These are phyloP conservation scores for Epichloe scottii DNA, from an alignment of 2,329 filamentous ascomycete species.

Conservation along the genomic window DNA sequence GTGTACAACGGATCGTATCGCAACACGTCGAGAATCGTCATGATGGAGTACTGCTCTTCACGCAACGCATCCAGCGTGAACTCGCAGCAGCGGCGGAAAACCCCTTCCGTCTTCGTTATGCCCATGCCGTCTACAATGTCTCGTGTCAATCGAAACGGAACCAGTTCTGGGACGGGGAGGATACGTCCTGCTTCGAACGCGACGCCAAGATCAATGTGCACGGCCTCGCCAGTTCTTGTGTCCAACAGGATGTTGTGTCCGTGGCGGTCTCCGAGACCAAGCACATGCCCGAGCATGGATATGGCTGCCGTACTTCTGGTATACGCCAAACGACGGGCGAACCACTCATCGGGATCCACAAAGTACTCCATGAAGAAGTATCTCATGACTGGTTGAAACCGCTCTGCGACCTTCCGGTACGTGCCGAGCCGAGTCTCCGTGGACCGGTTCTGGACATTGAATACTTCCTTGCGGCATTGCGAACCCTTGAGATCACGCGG, in stretches of 20 bases:
- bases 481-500: constrained; percentile 69
- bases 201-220: constrained; percentile 94
- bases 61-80: constrained; percentile 90
- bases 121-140: constrained; percentile 98
- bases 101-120: constrained; percentile 84
- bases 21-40: constrained; percentile 94
- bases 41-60: constrained; percentile 94
- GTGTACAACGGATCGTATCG: constrained; percentile 96
- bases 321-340: constrained; percentile 76
- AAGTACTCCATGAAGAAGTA: constrained; percentile 98
- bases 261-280: constrained; percentile 88
- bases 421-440: constrained; percentile 59
- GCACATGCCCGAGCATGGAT: constrained; percentile 84
- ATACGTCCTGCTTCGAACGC: constrained; percentile 94
- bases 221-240: constrained; percentile 76
- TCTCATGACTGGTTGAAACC: constrained; percentile 84
- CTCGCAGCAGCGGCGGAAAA: constrained; percentile 95
- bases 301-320: constrained; percentile 88
- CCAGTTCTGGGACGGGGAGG: constrained; percentile 87
- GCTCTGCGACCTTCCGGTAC: constrained; percentile 66
- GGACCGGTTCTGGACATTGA: constrained; percentile 55
- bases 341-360: constrained; percentile 92
- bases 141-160: constrained; percentile 86
- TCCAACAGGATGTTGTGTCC: constrained; percentile 96
- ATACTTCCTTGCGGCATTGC: constrained; percentile 69